Evolutionary conservation across 2,329 filamentous ascomycete genomes (phyloP), one percentile per base, ranked within the genome.

Genomic region (Penicillium sumatraense): DNA sequence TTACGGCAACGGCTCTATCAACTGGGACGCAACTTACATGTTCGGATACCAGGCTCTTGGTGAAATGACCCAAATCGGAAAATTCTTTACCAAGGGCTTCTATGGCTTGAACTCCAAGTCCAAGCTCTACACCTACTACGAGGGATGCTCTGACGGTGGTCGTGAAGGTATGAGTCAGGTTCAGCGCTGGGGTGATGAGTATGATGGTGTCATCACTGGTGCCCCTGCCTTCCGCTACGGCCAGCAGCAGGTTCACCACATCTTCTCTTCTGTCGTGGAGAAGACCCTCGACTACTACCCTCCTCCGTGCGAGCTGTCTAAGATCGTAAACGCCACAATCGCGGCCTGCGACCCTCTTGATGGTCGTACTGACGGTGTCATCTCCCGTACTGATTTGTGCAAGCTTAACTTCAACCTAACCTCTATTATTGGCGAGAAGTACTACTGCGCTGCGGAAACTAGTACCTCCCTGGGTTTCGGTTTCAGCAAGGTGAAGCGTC

Each of bases 91-190:
- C 4, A 70, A 69, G 31, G 72, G 71, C 9, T 74, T 81, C 64
- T 81, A 78, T 63, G 68, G 66, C 35, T 49, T 65, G 44, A 53
- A 59, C n/a, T 49, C 56, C 31, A 51, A 51, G 33, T 47, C 57
- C 21, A 72, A 69, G 55, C 16, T 72, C 45, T 72, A 72, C 51
- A 70, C 80, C 4, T 84, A 83, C 69, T 84, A 80, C 60, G 76
- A 82, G 58, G 81, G 80, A 3, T 84, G 82, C 66, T 83, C 80
- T 11, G 81, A 84, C 49, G 81, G 81, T 18, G 82, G 80, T 1
- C 75, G 81, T 38, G 78, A 83, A 67, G 81, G 79, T n/a, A 77
- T 77, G 76, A 76, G 72, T 53, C 81, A 83, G 65, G 71, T 81
- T 1, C 81, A 84, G 64, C 77, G 80, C 14, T 83, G 75, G 60